phyloP scores from a whole-genome alignment of 1,139 yeast genomes.

The Blastobotrys aristatus region DNA sequence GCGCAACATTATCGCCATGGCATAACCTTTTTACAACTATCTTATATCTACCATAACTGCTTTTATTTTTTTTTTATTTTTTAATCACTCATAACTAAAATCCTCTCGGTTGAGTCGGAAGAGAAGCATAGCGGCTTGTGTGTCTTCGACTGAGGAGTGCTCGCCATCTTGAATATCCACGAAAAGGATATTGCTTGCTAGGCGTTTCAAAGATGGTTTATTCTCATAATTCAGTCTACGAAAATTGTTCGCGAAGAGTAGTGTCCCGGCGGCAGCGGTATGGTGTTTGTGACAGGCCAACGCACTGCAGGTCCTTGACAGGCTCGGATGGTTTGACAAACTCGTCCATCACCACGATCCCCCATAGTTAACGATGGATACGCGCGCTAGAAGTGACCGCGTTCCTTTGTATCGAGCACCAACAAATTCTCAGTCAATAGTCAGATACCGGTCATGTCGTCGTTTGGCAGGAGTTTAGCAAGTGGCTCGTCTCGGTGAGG shows the following conservation, averaged over 20 bases:
- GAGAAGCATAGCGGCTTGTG: slow-evolving; percentile 77
- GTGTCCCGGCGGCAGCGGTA: slow-evolving; percentile 70
- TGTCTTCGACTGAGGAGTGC: slow-evolving; percentile 90
- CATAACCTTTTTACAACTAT: slow-evolving; percentile 3
- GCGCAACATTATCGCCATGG: slow-evolving; percentile 18
- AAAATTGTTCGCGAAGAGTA: slow-evolving; percentile 53
- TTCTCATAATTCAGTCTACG: slow-evolving; percentile 62
- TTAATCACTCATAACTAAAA: no score
- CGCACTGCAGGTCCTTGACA: slow-evolving; percentile 72
- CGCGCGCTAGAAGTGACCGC: slow-evolving; percentile 70
- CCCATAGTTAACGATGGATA: slow-evolving; percentile 82
- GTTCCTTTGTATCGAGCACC: slow-evolving; percentile 78
- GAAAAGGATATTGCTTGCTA: slow-evolving; percentile 53
- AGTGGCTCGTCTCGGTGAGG: no score
- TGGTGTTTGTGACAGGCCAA: slow-evolving; percentile 64
- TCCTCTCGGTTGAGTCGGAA: slow-evolving; percentile 58
- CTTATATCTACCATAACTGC: neutral
- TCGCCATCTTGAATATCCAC: slow-evolving; percentile 65
- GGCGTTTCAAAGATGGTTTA: slow-evolving; percentile 65
- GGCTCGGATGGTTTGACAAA: slow-evolving; percentile 69
- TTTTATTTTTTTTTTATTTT: neutral
- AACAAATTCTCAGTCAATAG: slow-evolving; percentile 92
- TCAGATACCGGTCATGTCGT: no score
- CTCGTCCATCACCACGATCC: slow-evolving; percentile 62
- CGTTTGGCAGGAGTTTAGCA: no score